Evolutionary conservation across 2,329 filamentous ascomycete genomes (phyloP).

Genomic region (Coniella lustricola): DNA sequence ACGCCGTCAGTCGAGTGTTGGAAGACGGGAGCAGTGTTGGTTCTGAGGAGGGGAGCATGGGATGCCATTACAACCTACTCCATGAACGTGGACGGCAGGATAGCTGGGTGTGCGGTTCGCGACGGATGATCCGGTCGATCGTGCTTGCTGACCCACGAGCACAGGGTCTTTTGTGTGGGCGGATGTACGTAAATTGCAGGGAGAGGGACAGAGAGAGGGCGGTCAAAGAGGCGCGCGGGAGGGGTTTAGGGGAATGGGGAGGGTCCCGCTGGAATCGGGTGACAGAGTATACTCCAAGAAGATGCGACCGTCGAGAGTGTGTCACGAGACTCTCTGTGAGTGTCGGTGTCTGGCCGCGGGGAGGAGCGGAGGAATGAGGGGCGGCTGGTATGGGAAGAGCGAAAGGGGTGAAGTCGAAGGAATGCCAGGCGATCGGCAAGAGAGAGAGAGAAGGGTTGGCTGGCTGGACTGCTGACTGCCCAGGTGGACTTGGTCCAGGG

Average conservation of each 20-base stretch:
- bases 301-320: not conserved
- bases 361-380: slow-evolving; percentile 1
- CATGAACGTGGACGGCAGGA: slow-evolving; percentile 18
- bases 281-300: not conserved
- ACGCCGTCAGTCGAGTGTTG: slow-evolving; percentile 40
- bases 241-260: not conserved
- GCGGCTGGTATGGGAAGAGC: slow-evolving; percentile 4
- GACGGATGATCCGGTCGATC: slow-evolving; percentile 2
- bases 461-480: no score
- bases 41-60: slow-evolving; percentile 52
- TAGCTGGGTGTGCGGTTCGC: slow-evolving; percentile 1
- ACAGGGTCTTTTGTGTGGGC: not conserved
- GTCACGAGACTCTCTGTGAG: slow-evolving; percentile 1
- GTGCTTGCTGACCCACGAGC: slow-evolving; percentile 1
- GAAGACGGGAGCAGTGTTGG: slow-evolving; percentile 51
- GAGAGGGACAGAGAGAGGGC: not conserved
- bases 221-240: not conserved
- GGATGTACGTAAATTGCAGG: not conserved
- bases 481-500: no score
- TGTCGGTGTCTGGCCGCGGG: slow-evolving; percentile 1
- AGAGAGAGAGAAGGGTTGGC: slow-evolving; percentile 8
- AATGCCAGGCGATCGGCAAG: not conserved
- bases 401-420: slow-evolving; percentile 15
- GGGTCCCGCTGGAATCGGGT: not conserved
- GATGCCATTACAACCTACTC: slow-evolving; percentile 40